Evolutionary conservation across 768 basidiomycete species (phyloP).

Genomic region (Calocera cornea): DNA sequence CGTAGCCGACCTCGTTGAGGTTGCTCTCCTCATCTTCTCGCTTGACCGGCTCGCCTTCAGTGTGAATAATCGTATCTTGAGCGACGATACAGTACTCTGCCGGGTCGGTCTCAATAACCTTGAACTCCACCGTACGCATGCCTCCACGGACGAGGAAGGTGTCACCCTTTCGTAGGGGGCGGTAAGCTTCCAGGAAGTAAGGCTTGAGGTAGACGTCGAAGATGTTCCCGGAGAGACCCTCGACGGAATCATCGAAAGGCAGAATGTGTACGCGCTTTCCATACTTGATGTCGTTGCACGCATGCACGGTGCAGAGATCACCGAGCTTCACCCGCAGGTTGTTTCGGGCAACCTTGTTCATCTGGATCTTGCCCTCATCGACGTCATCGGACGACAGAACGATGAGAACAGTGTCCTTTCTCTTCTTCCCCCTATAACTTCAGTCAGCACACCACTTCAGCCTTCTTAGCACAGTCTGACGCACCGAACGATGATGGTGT

Average conservation of each 20-base stretch:
- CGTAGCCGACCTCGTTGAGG: conserved; percentile 93
- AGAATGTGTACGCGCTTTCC: conserved; percentile 94
- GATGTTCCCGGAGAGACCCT: conserved; percentile 94
- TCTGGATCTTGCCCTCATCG: conserved; percentile 93
- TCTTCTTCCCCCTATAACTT: conserved; percentile 75
- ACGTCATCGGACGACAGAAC: conserved; percentile 91
- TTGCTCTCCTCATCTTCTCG: conserved; percentile 97
- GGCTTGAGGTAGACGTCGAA: conserved; percentile 98
- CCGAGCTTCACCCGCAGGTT: conserved; percentile 96
- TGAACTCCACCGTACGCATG: conserved; percentile 98
- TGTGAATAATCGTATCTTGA: conserved; percentile 96
- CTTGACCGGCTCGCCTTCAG: conserved; percentile 97
- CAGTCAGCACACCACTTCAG: background rate
- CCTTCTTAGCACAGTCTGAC: conserved; percentile 12
- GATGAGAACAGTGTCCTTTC: conserved; percentile 89
- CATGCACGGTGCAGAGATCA: conserved; percentile 89
- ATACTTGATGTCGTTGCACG: conserved; percentile 96
- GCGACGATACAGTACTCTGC: conserved; percentile 98
- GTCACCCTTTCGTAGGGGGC: conserved; percentile 91
- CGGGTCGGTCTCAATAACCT: conserved; percentile 96
- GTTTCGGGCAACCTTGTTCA: conserved; percentile 99
- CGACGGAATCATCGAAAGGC: conserved; percentile 96
- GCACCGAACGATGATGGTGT: conserved; percentile 87
- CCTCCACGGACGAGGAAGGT: conserved; percentile 98
- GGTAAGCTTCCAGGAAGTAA: conserved; percentile 97